These are phyloP conservation scores for Rosellinia necatrix DNA, from an alignment of 2,329 filamentous ascomycete species.

Conservation along the genomic window DNA sequence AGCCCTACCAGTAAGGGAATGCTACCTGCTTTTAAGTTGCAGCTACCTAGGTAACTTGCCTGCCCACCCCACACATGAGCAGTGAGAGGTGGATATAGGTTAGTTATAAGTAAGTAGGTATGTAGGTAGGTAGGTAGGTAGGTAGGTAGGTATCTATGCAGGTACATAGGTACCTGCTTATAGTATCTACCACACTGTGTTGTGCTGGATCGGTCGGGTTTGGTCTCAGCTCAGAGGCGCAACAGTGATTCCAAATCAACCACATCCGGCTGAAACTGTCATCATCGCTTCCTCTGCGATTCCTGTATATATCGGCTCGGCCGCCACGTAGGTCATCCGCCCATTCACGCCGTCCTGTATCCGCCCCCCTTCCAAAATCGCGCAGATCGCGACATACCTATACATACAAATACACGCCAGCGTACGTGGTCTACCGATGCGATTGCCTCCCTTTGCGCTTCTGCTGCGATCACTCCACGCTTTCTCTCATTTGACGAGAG, in stretches of 20 bases:
- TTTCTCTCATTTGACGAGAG: constrained; percentile 51
- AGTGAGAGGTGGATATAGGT: too few species aligned
- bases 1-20: too few species aligned
- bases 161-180: neutral
- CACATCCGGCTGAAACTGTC: constrained; percentile 20
- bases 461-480: constrained; percentile 52
- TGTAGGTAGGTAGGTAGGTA: constrained; percentile 9
- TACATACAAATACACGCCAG: too few species aligned
- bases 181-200: constrained; percentile 1
- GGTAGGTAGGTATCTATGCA: constrained; percentile 9
- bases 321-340: neutral
- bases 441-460: constrained; percentile 53
- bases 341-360: constrained; percentile 10
- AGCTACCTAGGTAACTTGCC: too few species aligned
- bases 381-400: too few species aligned
- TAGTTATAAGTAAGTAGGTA: neutral
- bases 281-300: too few species aligned
- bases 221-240: too few species aligned
- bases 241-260: constrained; percentile 24
- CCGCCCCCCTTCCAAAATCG: neutral
- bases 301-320: constrained; percentile 2
- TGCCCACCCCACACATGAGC: too few species aligned
- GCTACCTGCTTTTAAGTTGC: too few species aligned
- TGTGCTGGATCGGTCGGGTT: too few species aligned
- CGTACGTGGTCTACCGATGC: constrained; percentile 46